phyloP scores from a whole-genome alignment of 1,284 basidiomycete species.

The Amylostereum areolatum region DNA sequence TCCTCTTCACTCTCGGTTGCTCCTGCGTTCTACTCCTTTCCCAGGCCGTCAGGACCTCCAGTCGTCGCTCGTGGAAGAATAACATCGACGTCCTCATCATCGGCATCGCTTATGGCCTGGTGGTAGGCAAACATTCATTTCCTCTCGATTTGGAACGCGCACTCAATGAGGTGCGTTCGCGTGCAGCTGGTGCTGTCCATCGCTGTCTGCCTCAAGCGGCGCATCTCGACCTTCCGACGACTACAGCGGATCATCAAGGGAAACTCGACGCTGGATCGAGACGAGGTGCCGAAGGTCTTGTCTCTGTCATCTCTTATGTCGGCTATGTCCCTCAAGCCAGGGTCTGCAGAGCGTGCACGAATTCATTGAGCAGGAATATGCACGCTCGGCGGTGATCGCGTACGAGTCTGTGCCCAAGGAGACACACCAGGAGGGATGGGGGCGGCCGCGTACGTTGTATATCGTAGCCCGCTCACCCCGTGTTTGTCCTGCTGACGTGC shows the following conservation, averaged over 20 bases:
- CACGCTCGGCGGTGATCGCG: constrained; percentile 69
- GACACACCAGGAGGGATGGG: constrained; percentile 76
- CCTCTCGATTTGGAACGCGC: background rate
- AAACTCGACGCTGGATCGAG: constrained; percentile 51
- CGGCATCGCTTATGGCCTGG: constrained; percentile 55
- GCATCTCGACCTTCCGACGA: constrained; percentile 54
- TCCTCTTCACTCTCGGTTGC: constrained; percentile 49
- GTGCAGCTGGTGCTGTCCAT: constrained; percentile 47
- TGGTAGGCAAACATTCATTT: constrained; percentile 38
- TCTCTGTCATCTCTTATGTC: background rate
- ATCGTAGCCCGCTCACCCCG: background rate
- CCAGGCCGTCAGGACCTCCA: constrained; percentile 62
- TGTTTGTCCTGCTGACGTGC: background rate
- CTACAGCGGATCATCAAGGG: constrained; percentile 69
- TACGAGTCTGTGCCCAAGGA: constrained; percentile 73
- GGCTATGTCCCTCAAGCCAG: constrained; percentile 32
- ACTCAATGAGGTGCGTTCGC: background rate
- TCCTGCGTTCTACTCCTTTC: constrained; percentile 60
- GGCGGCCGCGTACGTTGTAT: constrained; percentile 52
- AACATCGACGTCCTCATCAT: constrained; percentile 66
- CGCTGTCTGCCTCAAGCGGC: constrained; percentile 57
- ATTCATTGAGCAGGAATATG: constrained; percentile 75
- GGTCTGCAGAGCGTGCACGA: constrained; percentile 40
- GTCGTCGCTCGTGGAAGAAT: constrained; percentile 40
- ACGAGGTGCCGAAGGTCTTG: constrained; percentile 70